phyloP scores from a whole-genome alignment of 164 flowering plant species.

The Vitis cinerea region DNA sequence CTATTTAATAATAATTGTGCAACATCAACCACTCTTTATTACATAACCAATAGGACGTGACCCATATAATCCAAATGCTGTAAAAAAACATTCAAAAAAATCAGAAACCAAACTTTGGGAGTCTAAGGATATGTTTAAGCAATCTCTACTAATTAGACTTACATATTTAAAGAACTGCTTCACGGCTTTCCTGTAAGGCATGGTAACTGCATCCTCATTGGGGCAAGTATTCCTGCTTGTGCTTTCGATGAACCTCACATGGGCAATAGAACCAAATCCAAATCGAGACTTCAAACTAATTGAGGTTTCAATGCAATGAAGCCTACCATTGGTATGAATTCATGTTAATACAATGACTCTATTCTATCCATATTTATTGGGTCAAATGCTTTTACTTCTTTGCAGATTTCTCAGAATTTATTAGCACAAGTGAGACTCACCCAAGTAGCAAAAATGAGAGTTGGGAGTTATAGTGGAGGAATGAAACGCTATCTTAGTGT shows the following conservation, averaged over 20 bases:
- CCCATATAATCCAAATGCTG: constrained; percentile 61
- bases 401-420: constrained; percentile 60
- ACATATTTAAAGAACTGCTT: no score
- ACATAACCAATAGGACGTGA: no score
- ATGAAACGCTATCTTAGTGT: constrained; percentile 92
- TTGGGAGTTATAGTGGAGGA: constrained; percentile 96
- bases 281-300: no score
- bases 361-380: no score
- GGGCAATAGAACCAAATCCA: no score
- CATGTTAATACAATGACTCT: neutral
- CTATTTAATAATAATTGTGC: no score
- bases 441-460: constrained; percentile 66
- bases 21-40: no score
- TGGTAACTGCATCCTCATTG: constrained; percentile 16
- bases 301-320: no score
- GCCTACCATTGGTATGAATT: constrained; percentile 29
- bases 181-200: neutral
- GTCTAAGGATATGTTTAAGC: no score
- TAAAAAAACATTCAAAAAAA: constrained; percentile 6
- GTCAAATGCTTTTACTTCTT: neutral
- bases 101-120: no score
- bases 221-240: constrained; percentile 14
- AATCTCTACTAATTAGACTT: no score
- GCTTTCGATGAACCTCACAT: no score
- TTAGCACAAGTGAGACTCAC: constrained; percentile 74